phyloP scores from a whole-genome alignment of 352 stramenopile species.

The Pythium diclinum region DNA sequence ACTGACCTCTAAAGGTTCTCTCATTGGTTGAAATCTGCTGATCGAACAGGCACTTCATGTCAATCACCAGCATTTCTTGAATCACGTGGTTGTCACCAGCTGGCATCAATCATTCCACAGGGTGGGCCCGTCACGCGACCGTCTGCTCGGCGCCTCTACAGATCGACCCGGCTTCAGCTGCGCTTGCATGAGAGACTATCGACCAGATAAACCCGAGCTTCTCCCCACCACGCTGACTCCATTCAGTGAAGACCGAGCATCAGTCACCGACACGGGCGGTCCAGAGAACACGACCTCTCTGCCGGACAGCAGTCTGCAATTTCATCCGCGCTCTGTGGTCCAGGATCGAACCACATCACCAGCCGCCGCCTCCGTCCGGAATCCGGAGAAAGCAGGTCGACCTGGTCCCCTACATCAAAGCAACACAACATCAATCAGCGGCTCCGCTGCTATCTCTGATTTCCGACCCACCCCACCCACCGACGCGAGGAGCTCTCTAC shows the following conservation, averaged over 20 bases:
- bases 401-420: slow-evolving; percentile 4
- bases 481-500: not conserved
- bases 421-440: not conserved
- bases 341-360: slow-evolving; percentile 1
- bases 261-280: not conserved
- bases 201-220: slow-evolving; percentile 4
- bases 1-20: not conserved
- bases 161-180: not conserved
- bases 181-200: not conserved
- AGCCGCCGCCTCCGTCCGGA: slow-evolving; percentile 1
- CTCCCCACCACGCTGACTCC: not conserved
- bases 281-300: not conserved
- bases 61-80: slow-evolving; percentile 10
- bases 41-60: slow-evolving; percentile 13
- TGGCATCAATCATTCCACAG: slow-evolving; percentile 17
- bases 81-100: slow-evolving; percentile 1
- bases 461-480: not conserved
- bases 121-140: not conserved
- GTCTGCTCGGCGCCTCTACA: not conserved
- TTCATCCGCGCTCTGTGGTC: slow-evolving; percentile 11
- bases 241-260: not conserved
- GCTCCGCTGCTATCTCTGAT: not conserved
- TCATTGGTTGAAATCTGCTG: slow-evolving; percentile 12
- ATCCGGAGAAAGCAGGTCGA: slow-evolving; percentile 3
- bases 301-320: slow-evolving; percentile 20